Conservation (phyloP, 2,329 filamentous ascomycete species). For the Teratosphaeria destructans region DNA sequence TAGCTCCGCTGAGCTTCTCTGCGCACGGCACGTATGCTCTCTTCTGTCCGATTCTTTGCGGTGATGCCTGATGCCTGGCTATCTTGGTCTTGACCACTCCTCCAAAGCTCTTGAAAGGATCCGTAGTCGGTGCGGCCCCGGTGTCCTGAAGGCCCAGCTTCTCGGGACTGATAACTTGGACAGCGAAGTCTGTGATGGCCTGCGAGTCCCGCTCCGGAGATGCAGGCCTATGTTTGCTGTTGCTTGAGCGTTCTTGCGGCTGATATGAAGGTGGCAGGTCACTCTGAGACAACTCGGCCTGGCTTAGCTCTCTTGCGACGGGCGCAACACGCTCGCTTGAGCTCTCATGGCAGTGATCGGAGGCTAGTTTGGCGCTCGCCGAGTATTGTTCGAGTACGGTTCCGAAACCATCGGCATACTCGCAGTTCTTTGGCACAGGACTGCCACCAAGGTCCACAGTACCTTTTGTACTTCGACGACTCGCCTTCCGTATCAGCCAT, state of each 20-base stretch:
- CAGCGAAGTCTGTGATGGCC: slow-evolving; percentile 29
- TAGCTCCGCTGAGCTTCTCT: neutral
- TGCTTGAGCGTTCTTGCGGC: slow-evolving; percentile 26
- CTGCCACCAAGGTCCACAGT: slow-evolving; percentile 22
- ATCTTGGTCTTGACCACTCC: slow-evolving; percentile 1
- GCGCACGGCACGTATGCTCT: neutral
- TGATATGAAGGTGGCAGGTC: slow-evolving; percentile 7
- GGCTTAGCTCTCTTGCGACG: neutral
- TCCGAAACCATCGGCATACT: slow-evolving; percentile 7
- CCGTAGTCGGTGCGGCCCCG: slow-evolving; percentile 1
- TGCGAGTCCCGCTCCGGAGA: slow-evolving; percentile 30
- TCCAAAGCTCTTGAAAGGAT: slow-evolving; percentile 16
- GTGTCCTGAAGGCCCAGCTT: slow-evolving; percentile 2
- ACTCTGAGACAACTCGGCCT: neutral
- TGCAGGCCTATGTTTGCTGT: slow-evolving; percentile 32
- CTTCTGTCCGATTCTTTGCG: neutral
- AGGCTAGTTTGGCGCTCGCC: slow-evolving; percentile 12
- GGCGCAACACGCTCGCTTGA: neutral
- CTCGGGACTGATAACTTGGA: slow-evolving; percentile 2
- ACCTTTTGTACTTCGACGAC: slow-evolving; percentile 12
- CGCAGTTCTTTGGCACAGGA: slow-evolving; percentile 17
- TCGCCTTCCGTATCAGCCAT: slow-evolving; percentile 3
- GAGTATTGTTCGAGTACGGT: slow-evolving; percentile 20
- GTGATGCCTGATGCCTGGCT: neutral
- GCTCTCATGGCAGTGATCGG: slow-evolving; percentile 1